Evolutionary conservation across 2,329 filamentous ascomycete genomes (phyloP).

Genomic region (Ceratocystis smalleyi): DNA sequence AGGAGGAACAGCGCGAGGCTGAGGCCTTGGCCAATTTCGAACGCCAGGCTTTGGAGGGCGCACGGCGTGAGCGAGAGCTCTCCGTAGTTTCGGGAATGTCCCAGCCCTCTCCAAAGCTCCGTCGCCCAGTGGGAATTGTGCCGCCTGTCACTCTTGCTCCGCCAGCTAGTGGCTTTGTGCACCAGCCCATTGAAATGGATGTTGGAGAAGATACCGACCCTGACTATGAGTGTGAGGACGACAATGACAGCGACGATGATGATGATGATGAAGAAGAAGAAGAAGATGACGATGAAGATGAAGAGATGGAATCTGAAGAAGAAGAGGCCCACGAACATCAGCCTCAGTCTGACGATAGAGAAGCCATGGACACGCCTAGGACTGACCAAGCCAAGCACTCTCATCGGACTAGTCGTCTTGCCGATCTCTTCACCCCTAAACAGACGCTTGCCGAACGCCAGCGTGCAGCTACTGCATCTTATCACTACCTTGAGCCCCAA

Average conservation of each 20-base stretch:
- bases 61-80: constrained; percentile 12
- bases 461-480: constrained; percentile 9
- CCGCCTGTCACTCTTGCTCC: constrained; percentile 12
- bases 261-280: too few species aligned
- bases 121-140: constrained; percentile 7
- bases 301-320: constrained; percentile 2
- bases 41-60: constrained; percentile 17
- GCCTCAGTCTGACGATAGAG: background rate
- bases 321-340: background rate
- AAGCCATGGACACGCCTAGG: background rate
- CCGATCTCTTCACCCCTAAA: constrained; percentile 12
- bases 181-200: constrained; percentile 13
- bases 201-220: constrained; percentile 12
- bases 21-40: constrained; percentile 11
- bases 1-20: constrained; percentile 2
- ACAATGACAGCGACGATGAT: constrained; percentile 1
- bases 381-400: background rate
- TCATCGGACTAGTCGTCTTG: constrained; percentile 5
- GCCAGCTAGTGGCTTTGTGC: constrained; percentile 13
- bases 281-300: background rate
- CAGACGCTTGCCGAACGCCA: constrained; percentile 1
- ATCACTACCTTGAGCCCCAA: constrained; percentile 11
- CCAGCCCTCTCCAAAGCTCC: background rate
- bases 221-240: constrained; percentile 7
- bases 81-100: background rate